Base-by-base conservation (phyloP, 352 stramenopile species). In the Phytophthora colocasiae region DNA sequence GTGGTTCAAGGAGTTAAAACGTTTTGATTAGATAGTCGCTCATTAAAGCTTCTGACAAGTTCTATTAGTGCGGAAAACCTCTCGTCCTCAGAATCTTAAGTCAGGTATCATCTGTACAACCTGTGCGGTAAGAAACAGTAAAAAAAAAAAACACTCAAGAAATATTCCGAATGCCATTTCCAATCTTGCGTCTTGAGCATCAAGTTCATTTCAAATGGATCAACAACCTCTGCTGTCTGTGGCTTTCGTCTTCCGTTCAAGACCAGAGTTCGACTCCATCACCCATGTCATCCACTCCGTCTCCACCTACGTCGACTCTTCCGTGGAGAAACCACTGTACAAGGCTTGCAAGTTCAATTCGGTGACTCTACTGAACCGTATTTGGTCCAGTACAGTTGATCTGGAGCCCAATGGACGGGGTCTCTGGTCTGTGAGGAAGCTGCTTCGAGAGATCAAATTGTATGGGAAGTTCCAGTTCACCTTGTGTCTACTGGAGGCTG, bases 341-440 rank as follows among this genome's bases (percentile, higher is more conserved):
- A 29, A 45, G 19, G 51, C 51, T 11, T 48, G 51, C n/a, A 26
- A 22, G 6, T 58, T 41, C 51, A 39, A 39, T 4, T 58, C 51
- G 1, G 38, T 58, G 38, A 22, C 24, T 15, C 51, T 58, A n/a
- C 51, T 58, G 8, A 38, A 58, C 22, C 51, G 53, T 40, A 45
- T 60, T 31, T 60, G 53, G 53, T 17, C 19, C 53, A 60, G 40
- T 22, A 44, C 40, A n/a, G 19, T 60, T 9, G 53, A 60, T 41
- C 41, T 52, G 40, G 40, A 44, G 17, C 39, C 53, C 3, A 24
- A 6, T 36, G 56, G 56, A 7, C 31, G 56, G 24, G 17, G 15
- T 1, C 11, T 63, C 17, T 65, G 58, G 58, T 65, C 46, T 6
- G 48, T 65, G 14, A 41, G 58, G 38, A 59, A 22, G 4, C 34